Evolutionary conservation across 371 early-diverging fungal species (phyloP).

Genomic region (Haplosporangium sp.): DNA sequence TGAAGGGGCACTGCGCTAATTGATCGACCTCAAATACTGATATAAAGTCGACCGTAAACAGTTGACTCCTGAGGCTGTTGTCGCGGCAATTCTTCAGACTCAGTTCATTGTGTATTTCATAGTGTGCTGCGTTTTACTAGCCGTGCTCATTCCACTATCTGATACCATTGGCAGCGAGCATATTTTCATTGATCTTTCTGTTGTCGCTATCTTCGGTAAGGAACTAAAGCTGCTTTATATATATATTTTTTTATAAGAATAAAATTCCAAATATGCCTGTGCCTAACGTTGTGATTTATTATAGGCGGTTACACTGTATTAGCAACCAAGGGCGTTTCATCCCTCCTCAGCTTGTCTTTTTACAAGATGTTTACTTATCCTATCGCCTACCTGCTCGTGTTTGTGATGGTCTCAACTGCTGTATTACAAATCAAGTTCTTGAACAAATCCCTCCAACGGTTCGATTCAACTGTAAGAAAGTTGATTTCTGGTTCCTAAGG

Average conservation of each 20-base stretch:
- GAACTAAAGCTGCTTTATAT: neutral
- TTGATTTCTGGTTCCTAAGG: neutral
- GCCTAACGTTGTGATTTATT: neutral
- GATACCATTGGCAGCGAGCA: conserved; percentile 67
- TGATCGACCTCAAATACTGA: neutral
- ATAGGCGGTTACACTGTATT: conserved; percentile 85
- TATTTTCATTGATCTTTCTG: conserved; percentile 76
- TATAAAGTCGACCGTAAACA: conserved; percentile 31
- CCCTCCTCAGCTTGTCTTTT: conserved; percentile 72
- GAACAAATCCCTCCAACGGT: conserved; percentile 77
- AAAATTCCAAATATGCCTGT: neutral
- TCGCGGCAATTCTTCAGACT: conserved; percentile 69
- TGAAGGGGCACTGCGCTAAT: too few species aligned
- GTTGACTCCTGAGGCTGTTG: conserved; percentile 73
- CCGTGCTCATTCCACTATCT: conserved; percentile 62
- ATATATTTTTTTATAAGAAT: neutral
- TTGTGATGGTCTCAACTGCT: conserved; percentile 73
- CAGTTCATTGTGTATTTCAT: conserved; percentile 72
- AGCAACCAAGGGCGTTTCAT: conserved; percentile 80
- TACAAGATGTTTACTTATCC: conserved; percentile 75
- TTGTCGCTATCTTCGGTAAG: conserved; percentile 82
- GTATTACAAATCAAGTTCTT: conserved; percentile 80
- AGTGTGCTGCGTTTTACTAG: conserved; percentile 58
- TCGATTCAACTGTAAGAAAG: conserved; percentile 72
- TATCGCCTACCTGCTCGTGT: conserved; percentile 73